Base-by-base conservation (phyloP, 2,329 filamentous ascomycete genomes). In the Alternaria sp. region DNA sequence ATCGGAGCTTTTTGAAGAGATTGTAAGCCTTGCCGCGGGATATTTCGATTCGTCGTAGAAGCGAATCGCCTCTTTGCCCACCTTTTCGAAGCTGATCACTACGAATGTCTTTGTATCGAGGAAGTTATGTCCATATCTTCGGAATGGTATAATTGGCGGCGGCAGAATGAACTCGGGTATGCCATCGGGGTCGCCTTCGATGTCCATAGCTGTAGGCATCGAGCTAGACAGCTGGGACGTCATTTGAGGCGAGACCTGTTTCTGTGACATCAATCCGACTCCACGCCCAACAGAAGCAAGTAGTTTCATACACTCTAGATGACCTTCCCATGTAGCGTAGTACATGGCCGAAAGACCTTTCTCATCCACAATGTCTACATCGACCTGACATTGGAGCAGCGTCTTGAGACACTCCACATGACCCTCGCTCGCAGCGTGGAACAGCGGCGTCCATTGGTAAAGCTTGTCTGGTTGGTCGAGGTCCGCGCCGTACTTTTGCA, bases 1-100 rank as follows among this genome's bases (percentile, higher is more conserved):
- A 77, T 98, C 95, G 4, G 94, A 97, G 14, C 93, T 88, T 78
- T 99, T 98, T 44, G 94, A 97, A 0, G 95, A 98, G 62, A 99
- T 96, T 0, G 95, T 98, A 56, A 99, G 86, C 52, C 95, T 90
- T 53, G 95, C 93, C 20, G 95, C 95, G 18, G 95, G 95, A 72
- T 99, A 97, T 77, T 97, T 97, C 75, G 92, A 93, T 70, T 96
- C 92, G 75, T 97, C 94, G 81, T 98, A 97, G 80, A 99, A 99
- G n/a, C 91, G 81, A 52, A 99, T 89, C 0, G 95, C 91, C 51
- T 95, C 86, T 28, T 82, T 87, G 51, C 86, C 88, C 26, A 87
- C 83, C 61, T 90, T 89, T 52, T 94, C 92, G 72, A 99, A 98
- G 69, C 87, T 92, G 65, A 99, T 91, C 72, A 97, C 92, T 12